Base-by-base conservation (phyloP, 2,329 filamentous ascomycete genomes). In the Nemania sp. region DNA sequence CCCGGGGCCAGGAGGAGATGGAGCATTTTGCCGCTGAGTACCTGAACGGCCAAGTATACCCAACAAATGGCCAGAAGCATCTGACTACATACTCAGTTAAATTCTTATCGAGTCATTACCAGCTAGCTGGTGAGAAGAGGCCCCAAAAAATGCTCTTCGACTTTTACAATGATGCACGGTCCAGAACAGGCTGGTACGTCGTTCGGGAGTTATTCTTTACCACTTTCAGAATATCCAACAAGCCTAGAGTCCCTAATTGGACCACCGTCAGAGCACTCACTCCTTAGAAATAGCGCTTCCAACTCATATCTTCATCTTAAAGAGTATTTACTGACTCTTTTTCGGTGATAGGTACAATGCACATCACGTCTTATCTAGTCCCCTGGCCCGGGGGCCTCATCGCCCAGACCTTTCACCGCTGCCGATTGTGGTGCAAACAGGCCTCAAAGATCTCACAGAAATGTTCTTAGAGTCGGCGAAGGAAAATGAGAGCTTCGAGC, bases 11-110 rank as follows among this genome's bases (percentile, higher is more conserved):
- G 21, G 39, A 43, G 21, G 50, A 29, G 6, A 20, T 43, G 20
- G 21, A 25, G 7, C 13, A 34, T 15, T 13, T 53, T 13, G 25
- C 25, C 25, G 25, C 3, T 29, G 25, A 29, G 7, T n/a, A n/a
- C n/a, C n/a, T n/a, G 25, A 29, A 29, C 7, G 25, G 25, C n/a
- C n/a, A n/a, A n/a, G 25, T 18, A 21, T 53, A 43, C 34, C 50
- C 50, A 6, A 11, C 25, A 4, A 32, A 53, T 11, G 32, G 29
- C 18, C 20, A 21, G 15, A 34, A 53, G 13, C 29, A 53, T n/a
- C 37, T 53, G n/a, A 43, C 37, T 53, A 11, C 37, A 1, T 53
- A 53, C 34, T 32, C 50, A 18, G 50, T 53, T 21, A 53, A 53
- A 10, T 53, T 32, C 39, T 20, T 53, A 20, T 34, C 50, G 4